Conservation (phyloP, 805 yeast species). For the Zygosaccharomyces bailii region DNA sequence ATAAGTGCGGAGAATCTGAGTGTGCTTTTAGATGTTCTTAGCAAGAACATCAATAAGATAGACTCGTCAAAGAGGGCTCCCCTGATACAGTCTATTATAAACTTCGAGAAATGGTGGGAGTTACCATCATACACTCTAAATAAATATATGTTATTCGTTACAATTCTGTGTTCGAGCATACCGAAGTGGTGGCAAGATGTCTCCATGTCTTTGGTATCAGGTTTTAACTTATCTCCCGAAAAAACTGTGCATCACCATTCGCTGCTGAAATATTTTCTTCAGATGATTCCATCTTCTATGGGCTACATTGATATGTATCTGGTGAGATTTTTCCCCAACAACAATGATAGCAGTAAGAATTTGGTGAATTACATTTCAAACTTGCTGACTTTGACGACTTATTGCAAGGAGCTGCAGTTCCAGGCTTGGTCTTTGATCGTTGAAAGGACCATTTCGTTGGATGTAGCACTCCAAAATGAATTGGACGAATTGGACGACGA, state of each 20-base stretch:
- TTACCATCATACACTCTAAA: constrained; percentile 43
- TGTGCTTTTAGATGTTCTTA: constrained; percentile 54
- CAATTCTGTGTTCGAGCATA: constrained; percentile 74
- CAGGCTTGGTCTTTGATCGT: constrained; percentile 76
- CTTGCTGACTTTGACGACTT: constrained; percentile 53
- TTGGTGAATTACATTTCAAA: constrained; percentile 65
- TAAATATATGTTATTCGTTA: constrained; percentile 65
- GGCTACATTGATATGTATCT: constrained; percentile 58
- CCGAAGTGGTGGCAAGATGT: constrained; percentile 91
- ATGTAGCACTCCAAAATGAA: constrained; percentile 87
- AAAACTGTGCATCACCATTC: constrained; percentile 45
- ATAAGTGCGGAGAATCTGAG: constrained; percentile 51
- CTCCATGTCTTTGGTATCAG: constrained; percentile 61
- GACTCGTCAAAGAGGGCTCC: constrained; percentile 49
- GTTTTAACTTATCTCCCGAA: constrained; percentile 43
- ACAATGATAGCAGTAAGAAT: constrained; percentile 53
- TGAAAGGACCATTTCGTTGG: constrained; percentile 79
- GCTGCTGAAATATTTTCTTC: constrained; percentile 59
- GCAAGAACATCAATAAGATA: constrained; percentile 63
- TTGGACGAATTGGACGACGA: constrained; percentile 81
- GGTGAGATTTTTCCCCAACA: constrained; percentile 71
- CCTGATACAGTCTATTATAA: constrained; percentile 60
- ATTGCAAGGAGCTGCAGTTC: constrained; percentile 72
- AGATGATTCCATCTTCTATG: constrained; percentile 78
- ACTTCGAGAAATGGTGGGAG: constrained; percentile 58